phyloP scores from a whole-genome alignment of 208 protist genomes.

The Blechomonas ayalai region DNA sequence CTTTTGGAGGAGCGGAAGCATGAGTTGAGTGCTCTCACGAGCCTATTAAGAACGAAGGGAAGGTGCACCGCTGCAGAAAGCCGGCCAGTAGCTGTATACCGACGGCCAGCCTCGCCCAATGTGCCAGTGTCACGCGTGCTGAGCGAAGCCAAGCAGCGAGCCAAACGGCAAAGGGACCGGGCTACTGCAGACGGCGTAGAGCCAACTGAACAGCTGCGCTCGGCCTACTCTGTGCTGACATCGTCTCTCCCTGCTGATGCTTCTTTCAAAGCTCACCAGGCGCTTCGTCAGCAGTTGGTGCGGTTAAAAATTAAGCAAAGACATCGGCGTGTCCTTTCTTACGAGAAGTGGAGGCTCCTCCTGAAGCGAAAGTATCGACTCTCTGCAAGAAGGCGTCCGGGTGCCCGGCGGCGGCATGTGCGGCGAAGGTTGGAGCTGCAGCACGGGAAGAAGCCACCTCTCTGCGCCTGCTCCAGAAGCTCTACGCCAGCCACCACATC shows the following conservation, averaged over 20 bases:
- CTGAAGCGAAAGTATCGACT: constrained; percentile 35
- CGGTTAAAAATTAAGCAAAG: constrained; percentile 15
- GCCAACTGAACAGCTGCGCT: no score
- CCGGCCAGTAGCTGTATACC: constrained; percentile 16
- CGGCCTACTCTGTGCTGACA: no score
- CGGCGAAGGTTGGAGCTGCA: constrained; percentile 15
- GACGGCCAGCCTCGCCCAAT: constrained; percentile 63
- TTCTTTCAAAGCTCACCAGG: no score
- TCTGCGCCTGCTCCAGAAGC: constrained; percentile 19
- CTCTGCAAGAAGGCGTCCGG: constrained; percentile 22
- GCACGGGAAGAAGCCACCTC: constrained; percentile 9
- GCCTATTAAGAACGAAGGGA: constrained; percentile 16
- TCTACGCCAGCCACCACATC: not conserved
- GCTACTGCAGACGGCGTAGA: no score
- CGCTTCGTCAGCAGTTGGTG: constrained; percentile 3
- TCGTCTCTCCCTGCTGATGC: no score
- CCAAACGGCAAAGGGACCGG: constrained; percentile 1
- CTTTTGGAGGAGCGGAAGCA: constrained; percentile 22
- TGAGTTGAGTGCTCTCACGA: constrained; percentile 33
- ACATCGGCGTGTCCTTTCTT: constrained; percentile 29
- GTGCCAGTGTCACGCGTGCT: constrained; percentile 40
- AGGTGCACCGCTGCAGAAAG: not conserved
- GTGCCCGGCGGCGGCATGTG: constrained; percentile 7
- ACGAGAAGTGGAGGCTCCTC: constrained; percentile 30
- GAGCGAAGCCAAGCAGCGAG: constrained; percentile 14